A percentile compares a stretch with the other conserved stretches of the same genome.
Evolutionary conservation across 306 rosid species (phyloP).

Genomic region (Glycine soja): DNA sequence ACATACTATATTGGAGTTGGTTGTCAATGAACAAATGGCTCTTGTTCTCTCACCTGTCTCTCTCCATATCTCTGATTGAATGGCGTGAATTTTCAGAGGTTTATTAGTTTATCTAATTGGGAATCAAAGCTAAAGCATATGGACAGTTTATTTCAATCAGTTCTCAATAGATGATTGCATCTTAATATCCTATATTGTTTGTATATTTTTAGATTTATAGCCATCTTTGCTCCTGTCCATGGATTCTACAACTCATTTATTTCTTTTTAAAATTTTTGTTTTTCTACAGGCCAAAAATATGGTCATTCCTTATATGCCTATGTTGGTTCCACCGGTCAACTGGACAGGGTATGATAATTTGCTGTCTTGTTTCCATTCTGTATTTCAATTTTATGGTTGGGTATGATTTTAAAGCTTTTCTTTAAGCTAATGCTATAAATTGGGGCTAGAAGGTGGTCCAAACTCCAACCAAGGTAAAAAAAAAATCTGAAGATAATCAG

Average conservation of each 20-base stretch:
- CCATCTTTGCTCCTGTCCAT: conserved; percentile 13
- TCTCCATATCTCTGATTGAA: conserved; percentile 21
- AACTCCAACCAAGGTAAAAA: conserved; percentile 17
- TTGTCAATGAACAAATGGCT: conserved; percentile 9
- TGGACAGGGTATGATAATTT: conserved; percentile 87
- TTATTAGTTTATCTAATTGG: conserved; percentile 21
- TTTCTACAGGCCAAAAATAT: conserved; percentile 80
- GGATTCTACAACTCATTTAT: conserved; percentile 33
- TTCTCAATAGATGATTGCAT: conserved; percentile 35
- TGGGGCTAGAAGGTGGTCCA: conserved; percentile 36
- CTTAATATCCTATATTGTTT: background rate
- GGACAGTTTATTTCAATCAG: conserved; percentile 35
- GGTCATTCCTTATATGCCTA: conserved; percentile 97
- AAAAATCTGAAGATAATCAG: background rate
- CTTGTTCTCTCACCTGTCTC: conserved; percentile 7
- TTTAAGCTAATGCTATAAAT: conserved; percentile 1
- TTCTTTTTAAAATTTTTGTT: conserved; percentile 26
- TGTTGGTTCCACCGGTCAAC: conserved; percentile 89
- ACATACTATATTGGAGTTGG: conserved; percentile 4
- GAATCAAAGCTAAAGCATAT: conserved; percentile 16
- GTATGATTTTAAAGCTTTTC: conserved; percentile 17
- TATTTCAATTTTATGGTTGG: conserved; percentile 37
- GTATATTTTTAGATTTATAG: conserved; percentile 30
- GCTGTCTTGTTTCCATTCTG: conserved; percentile 7
- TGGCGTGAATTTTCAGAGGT: conserved; percentile 19